These are phyloP conservation scores for Arachis stenosperma DNA, from an alignment of 306 rosid species.

Conservation along the genomic window DNA sequence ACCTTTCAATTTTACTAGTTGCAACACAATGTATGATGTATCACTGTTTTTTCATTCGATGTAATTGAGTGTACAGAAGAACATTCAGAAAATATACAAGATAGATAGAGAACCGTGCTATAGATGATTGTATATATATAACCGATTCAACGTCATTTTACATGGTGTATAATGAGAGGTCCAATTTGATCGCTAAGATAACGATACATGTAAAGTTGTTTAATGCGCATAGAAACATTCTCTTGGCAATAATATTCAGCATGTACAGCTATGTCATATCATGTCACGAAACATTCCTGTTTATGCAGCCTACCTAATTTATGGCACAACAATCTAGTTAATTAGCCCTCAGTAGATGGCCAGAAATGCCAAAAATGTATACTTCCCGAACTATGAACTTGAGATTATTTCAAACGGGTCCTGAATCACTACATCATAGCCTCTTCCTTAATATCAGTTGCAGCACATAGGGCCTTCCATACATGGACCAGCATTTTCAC, in stretches of 20 bases:
- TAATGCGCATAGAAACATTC: too few species aligned
- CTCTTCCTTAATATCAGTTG: conserved; percentile 52
- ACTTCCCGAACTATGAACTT: conserved; percentile 17
- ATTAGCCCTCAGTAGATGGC: conserved; percentile 2
- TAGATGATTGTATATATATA: background rate
- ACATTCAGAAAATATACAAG: background rate
- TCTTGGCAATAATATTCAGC: background rate
- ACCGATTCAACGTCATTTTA: background rate
- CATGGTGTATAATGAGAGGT: background rate
- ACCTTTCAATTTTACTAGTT: conserved; percentile 4
- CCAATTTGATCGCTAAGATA: conserved; percentile 6
- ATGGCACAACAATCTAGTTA: background rate
- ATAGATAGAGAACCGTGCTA: background rate
- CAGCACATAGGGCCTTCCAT: conserved; percentile 88
- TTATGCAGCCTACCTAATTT: background rate
- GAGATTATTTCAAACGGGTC: conserved; percentile 1
- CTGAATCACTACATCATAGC: conserved; percentile 23
- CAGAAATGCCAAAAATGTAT: background rate
- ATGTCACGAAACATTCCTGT: background rate
- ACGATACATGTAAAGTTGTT: too few species aligned
- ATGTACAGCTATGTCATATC: background rate
- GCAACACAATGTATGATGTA: conserved; percentile 1
- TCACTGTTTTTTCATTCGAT: conserved; percentile 27
- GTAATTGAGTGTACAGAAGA: conserved; percentile 34
- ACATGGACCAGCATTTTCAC: conserved; percentile 80